Conservation (phyloP, 2,329 filamentous ascomycete species). For the Apiospora kogelbergensis region DNA sequence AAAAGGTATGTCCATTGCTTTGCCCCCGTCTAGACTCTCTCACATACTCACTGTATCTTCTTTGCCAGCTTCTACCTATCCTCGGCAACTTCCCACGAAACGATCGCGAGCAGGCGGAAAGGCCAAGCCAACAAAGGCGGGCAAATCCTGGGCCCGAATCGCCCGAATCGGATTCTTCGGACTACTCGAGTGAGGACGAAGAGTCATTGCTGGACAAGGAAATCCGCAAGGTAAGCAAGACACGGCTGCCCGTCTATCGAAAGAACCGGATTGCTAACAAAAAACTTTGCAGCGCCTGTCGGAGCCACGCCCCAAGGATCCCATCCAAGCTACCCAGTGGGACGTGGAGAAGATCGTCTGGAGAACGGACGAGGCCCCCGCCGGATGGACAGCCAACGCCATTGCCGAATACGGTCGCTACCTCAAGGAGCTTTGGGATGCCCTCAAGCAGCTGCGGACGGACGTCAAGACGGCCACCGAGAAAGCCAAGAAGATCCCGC, state of each 20-base stretch:
- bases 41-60: background rate
- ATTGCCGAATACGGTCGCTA: slow-evolving; percentile 53
- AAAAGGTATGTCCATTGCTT: background rate
- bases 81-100: background rate
- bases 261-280: slow-evolving; percentile 10
- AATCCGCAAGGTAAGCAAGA: slow-evolving; percentile 11
- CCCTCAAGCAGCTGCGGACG: slow-evolving; percentile 48
- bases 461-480: slow-evolving; percentile 36
- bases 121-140: background rate
- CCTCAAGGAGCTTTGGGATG: slow-evolving; percentile 46
- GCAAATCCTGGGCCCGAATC: background rate
- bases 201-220: slow-evolving; percentile 13
- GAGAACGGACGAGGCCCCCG: slow-evolving; percentile 26
- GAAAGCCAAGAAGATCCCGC: slow-evolving; percentile 38
- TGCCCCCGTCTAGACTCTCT: background rate
- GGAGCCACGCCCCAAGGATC: slow-evolving; percentile 21
- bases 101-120: background rate
- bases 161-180: slow-evolving; percentile 9
- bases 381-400: slow-evolving; percentile 42
- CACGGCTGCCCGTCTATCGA: background rate
- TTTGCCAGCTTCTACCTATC: background rate
- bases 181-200: slow-evolving; percentile 12
- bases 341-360: slow-evolving; percentile 29
- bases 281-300: slow-evolving; percentile 15
- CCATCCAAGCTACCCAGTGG: slow-evolving; percentile 24